Evolutionary conservation across 495 filamentous ascomycete species (phyloP), one percentile per base, ranked within the genome.

Genomic region (Aspergillus heteromorphus): DNA sequence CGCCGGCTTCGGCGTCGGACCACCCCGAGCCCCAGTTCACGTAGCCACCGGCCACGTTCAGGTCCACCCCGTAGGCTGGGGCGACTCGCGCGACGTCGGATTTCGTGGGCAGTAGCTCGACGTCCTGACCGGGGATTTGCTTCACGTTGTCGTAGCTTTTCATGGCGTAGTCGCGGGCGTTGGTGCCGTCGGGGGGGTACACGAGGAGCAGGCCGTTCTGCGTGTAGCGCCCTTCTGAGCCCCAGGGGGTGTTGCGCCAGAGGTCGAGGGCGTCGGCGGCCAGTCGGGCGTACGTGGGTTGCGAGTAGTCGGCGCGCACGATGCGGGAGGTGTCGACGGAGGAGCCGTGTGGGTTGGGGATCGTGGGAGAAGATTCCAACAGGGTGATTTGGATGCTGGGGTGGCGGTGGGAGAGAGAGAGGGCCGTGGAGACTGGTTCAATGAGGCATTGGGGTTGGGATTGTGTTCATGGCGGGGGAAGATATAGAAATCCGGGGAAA

Each of bases 1-100:
- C 91, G 9, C 80, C 79, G 0, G 75, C 82, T 41, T 85, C 87
- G 0, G 92, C 91, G 62, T 98, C 81, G 6, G 83, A 88, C 92
- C 92, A 97, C 1, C 93, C 93, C 48, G 81, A 85, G 0, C 74
- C 77, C 63, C 77, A 74, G 65, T 97, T 98, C 41, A 95, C 67
- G 69, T 98, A 98, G 2, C 92, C 92, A 57, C 38, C 89, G 79
- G 53, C 79, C 67, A 60, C 72, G 53, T 71, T 66, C 27, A 69
- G 58, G 63, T 54, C 80, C 74, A 47, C 77, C 71, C 75, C 48
- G 64, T 73, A 59, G 8, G 77, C 79, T 4, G 73, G 79, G 17
- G 72, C 56, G 11, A 70, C 68, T 21, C 66, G 57, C 31, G 68
- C 68, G 13, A 80, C 73, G 4, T 76, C 76, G 25, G 55, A 52